Base-by-base conservation (phyloP, 208 protist species). In the Leishmania mexicana region DNA sequence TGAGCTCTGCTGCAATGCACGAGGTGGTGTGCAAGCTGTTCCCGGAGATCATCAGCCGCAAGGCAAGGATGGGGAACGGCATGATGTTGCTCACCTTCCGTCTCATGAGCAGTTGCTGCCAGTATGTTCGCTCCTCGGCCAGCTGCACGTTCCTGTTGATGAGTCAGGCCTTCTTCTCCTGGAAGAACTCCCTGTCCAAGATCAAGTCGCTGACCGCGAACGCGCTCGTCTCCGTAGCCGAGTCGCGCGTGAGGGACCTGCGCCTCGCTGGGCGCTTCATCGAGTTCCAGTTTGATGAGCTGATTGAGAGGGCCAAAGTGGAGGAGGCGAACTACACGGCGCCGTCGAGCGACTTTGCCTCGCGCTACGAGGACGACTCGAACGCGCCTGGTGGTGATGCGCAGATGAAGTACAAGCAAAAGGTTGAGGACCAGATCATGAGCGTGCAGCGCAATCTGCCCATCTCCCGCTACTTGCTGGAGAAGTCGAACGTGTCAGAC, bases 51-150 rank as follows among this genome's bases (percentile, higher is more conserved):
- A 91, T 96, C 75, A 95, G 90, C 79, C 79, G 88, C 51, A 92
- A 93, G 81, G 89, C 89, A 19, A 83, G 84, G 17, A 96, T 97
- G 93, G 88, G 90, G 73, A 89, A 81, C 71, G 93, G 93, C 49
- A 89, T 98, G 86, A 84, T 95, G 51, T 83, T 96, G 31, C 85
- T 98, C 24, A 92, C 88, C 15, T 95, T 96, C 79, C 92, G 93
- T 76, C 86, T 98, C 73, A 96, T 98, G 93, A 96, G 93, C 83
- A 95, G 87, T 72, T 96, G 90, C 78, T 97, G 88, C 79, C 88
- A 93, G 81, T 86, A 94, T 78, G 95, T 98, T 47, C 93, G 95
- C 72, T 79, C 78, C 47, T 89, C 88, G 17, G 90, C 93, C 2
- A 82, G 84, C 58, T 87, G 77, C 60, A 91, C 88, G 17, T 96